phyloP scores from a whole-genome alignment of 768 basidiomycete genomes.

The Paxillus involutus region DNA sequence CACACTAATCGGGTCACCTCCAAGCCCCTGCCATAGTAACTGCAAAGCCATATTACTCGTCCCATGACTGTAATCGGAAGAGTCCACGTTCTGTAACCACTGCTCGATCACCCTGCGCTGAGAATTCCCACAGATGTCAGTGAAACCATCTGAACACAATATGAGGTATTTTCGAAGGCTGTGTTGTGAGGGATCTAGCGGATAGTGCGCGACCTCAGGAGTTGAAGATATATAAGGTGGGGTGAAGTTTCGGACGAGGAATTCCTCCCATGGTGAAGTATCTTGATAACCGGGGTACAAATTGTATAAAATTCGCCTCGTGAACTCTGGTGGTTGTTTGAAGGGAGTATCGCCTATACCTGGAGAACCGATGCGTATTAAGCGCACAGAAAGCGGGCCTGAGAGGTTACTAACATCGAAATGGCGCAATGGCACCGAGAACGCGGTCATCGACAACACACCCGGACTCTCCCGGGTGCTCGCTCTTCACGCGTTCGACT shows the following conservation, averaged over 20 bases:
- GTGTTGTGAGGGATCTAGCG: slow-evolving; percentile 33
- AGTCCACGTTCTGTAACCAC: slow-evolving; percentile 52
- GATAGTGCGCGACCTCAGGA: slow-evolving; percentile 62
- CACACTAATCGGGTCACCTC: slow-evolving; percentile 53
- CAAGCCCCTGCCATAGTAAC: slow-evolving; percentile 55
- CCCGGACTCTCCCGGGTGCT: slow-evolving; percentile 71
- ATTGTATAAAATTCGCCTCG: slow-evolving; percentile 64
- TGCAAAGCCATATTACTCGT: slow-evolving; percentile 53
- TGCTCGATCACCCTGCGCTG: slow-evolving; percentile 46
- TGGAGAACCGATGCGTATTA: slow-evolving; percentile 25
- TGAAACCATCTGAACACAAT: slow-evolving; percentile 66
- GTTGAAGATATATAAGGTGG: slow-evolving; percentile 67
- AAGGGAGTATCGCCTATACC: slow-evolving; percentile 72
- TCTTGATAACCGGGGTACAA: slow-evolving; percentile 61
- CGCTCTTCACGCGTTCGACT: slow-evolving; percentile 57
- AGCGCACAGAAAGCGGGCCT: slow-evolving; percentile 3
- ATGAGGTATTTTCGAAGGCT: slow-evolving; percentile 52
- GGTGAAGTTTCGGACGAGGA: slow-evolving; percentile 58
- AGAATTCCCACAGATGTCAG: slow-evolving; percentile 55
- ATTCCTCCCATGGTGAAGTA: slow-evolving; percentile 65
- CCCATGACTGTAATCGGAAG: slow-evolving; percentile 16
- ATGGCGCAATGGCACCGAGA: slow-evolving; percentile 76
- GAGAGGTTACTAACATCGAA: slow-evolving; percentile 57
- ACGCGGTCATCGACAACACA: slow-evolving; percentile 66
- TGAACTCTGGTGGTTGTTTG: slow-evolving; percentile 72